Conservation (phyloP, 306 rosid genomes). For the Lathyrus aphaca region DNA sequence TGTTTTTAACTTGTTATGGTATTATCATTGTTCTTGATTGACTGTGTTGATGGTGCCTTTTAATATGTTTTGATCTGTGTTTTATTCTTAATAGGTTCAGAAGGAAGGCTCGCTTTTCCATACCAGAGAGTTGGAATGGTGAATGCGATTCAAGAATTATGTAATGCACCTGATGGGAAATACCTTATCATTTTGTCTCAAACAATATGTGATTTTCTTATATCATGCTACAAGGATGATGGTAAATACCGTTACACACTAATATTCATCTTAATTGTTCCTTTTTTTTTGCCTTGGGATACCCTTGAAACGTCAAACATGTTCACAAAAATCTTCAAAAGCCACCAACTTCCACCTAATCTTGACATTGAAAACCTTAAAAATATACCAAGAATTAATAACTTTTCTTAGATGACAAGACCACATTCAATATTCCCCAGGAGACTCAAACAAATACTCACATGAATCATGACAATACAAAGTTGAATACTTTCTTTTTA, state of each 20-base stretch:
- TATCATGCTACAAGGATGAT: conserved; percentile 82
- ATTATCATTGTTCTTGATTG: conserved; percentile 32
- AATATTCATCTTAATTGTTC: neutral
- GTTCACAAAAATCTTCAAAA: conserved; percentile 17
- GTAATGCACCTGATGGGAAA: conserved; percentile 82
- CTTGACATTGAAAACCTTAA: neutral
- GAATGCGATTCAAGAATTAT: conserved; percentile 75
- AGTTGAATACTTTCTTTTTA: conserved; percentile 21
- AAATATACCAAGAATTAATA: conserved; percentile 15
- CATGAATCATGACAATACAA: conserved; percentile 13
- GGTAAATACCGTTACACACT: conserved; percentile 47
- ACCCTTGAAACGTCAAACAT: conserved; percentile 6
- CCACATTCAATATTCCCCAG: neutral
- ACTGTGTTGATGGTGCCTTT: conserved; percentile 22
- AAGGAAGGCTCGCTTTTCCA: conserved; percentile 95
- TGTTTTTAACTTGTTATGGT: conserved; percentile 17
- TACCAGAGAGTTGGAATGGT: conserved; percentile 95
- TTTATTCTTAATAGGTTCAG: conserved; percentile 67
- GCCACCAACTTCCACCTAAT: neutral
- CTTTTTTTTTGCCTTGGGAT: neutral
- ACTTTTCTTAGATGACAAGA: neutral
- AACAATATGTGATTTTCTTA: conserved; percentile 70
- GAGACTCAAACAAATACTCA: conserved; percentile 14
- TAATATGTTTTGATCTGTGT: conserved; percentile 34
- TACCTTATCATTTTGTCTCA: conserved; percentile 57